Conservation (phyloP, 176 grass and related monocot genomes). For the Lolium rigidum region DNA sequence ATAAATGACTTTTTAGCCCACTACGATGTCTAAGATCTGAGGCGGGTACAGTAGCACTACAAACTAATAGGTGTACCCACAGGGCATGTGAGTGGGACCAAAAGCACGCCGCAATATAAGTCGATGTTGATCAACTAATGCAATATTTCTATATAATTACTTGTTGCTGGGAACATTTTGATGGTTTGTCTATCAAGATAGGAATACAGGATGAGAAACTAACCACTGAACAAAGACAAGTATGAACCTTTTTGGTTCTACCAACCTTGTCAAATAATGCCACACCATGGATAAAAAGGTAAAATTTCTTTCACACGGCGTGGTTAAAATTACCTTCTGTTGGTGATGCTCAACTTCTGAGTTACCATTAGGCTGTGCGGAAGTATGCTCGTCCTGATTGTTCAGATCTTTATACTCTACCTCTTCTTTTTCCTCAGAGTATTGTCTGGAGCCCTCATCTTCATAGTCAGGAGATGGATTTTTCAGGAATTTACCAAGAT, state of each 20-base stretch:
- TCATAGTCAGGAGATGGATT: conserved; percentile 41
- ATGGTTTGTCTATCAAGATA: conserved; percentile 20
- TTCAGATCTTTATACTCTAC: conserved; percentile 51
- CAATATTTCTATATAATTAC: conserved; percentile 19
- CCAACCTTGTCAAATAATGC: conserved; percentile 7
- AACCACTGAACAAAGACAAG: conserved; percentile 9
- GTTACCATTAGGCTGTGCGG: conserved; percentile 48
- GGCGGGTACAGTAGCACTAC: conserved; percentile 16
- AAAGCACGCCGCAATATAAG: conserved; percentile 43
- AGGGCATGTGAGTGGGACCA: conserved; percentile 42
- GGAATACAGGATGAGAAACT: conserved; percentile 19
- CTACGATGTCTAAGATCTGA: conserved; percentile 32
- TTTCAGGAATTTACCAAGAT: conserved; percentile 41
- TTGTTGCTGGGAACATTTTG: neutral
- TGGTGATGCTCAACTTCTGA: conserved; percentile 34
- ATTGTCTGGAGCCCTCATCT: conserved; percentile 53
- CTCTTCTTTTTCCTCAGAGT: conserved; percentile 47
- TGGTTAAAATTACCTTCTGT: conserved; percentile 47
- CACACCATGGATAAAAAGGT: conserved; percentile 28
- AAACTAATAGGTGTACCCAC: conserved; percentile 15
- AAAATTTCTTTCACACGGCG: neutral
- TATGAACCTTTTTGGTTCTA: conserved; percentile 24
- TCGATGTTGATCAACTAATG: conserved; percentile 26
- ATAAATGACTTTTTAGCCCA: conserved; percentile 31
- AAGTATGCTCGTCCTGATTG: conserved; percentile 46